Conservation (phyloP, 805 yeast species). For the Candida hispaniensis region DNA sequence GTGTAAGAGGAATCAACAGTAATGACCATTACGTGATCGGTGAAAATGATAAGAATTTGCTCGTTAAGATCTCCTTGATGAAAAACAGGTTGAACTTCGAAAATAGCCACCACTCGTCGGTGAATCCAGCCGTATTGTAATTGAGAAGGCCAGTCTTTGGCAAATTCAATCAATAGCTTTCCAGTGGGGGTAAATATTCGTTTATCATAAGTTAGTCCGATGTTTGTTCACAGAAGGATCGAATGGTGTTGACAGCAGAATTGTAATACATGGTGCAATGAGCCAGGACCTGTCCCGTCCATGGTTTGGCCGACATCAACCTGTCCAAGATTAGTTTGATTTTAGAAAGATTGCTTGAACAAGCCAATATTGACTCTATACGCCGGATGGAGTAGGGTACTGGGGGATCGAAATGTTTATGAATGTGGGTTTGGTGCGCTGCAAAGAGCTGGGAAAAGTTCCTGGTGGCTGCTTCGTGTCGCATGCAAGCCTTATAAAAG, state of each 20-base stretch:
- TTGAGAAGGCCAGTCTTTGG: slow-evolving; percentile 78
- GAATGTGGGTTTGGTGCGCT: slow-evolving; percentile 34
- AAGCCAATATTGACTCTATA: slow-evolving; percentile 52
- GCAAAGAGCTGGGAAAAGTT: slow-evolving; percentile 42
- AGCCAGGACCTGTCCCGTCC: no score
- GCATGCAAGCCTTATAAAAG: slow-evolving; percentile 82
- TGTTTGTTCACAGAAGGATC: slow-evolving; percentile 59
- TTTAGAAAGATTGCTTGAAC: slow-evolving; percentile 60
- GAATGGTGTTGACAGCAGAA: slow-evolving; percentile 54
- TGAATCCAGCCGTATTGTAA: slow-evolving; percentile 82
- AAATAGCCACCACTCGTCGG: slow-evolving; percentile 73
- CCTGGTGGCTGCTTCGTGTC: slow-evolving; percentile 88
- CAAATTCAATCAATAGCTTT: slow-evolving; percentile 71
- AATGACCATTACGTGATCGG: slow-evolving; percentile 41
- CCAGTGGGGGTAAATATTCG: slow-evolving; percentile 88
- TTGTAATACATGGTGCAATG: slow-evolving; percentile 35
- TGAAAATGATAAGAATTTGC: slow-evolving; percentile 40
- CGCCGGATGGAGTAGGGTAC: slow-evolving; percentile 37
- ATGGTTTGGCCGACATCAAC: no score
- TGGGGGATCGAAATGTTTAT: slow-evolving; percentile 23
- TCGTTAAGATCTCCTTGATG: slow-evolving; percentile 24
- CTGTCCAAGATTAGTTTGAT: slow-evolving; percentile 59
- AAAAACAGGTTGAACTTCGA: slow-evolving; percentile 36
- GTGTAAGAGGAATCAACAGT: not conserved
- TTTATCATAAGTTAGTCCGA: slow-evolving; percentile 40